Conservation (phyloP, 2,329 filamentous ascomycete species). For the Aspergillus sp. region DNA sequence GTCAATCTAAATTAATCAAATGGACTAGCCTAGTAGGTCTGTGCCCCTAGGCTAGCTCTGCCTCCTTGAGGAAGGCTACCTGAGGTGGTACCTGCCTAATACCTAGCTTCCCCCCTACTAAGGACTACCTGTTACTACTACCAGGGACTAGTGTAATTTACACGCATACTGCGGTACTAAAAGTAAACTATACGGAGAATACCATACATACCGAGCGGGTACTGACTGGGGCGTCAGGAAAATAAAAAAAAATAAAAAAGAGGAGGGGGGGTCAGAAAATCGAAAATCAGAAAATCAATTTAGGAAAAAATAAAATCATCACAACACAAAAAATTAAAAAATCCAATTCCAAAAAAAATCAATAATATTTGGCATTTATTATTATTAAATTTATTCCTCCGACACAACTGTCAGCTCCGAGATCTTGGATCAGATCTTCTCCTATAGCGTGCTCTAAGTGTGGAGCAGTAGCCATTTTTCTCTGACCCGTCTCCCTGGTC, state of each 20-base stretch:
- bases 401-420: slow-evolving; percentile 41
- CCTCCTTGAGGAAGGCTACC: not conserved
- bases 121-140: not conserved
- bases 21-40: not conserved
- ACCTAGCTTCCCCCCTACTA: not conserved
- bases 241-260: slow-evolving; percentile 2
- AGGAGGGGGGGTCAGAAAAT: not conserved
- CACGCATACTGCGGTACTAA: not conserved
- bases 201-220: slow-evolving; percentile 9
- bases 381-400: slow-evolving; percentile 27
- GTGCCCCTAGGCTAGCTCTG: slow-evolving; percentile 2
- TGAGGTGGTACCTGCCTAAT: slow-evolving; percentile 3
- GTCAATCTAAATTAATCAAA: not conserved
- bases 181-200: not conserved
- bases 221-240: not conserved
- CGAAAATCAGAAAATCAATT: slow-evolving; percentile 9
- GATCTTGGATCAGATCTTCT: slow-evolving; percentile 46
- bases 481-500: slow-evolving; percentile 40
- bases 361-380: slow-evolving; percentile 11
- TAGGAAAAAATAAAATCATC: slow-evolving; percentile 11
- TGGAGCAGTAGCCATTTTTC: slow-evolving; percentile 35
- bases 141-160: not conserved
- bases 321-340: slow-evolving; percentile 4
- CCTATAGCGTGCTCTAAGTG: slow-evolving; percentile 37
- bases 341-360: slow-evolving; percentile 4